Percentiles rank a stretch among this genome's conserved stretches.
phyloP scores from a whole-genome alignment of 208 protist species.

The Sergeia podlipaevii region DNA sequence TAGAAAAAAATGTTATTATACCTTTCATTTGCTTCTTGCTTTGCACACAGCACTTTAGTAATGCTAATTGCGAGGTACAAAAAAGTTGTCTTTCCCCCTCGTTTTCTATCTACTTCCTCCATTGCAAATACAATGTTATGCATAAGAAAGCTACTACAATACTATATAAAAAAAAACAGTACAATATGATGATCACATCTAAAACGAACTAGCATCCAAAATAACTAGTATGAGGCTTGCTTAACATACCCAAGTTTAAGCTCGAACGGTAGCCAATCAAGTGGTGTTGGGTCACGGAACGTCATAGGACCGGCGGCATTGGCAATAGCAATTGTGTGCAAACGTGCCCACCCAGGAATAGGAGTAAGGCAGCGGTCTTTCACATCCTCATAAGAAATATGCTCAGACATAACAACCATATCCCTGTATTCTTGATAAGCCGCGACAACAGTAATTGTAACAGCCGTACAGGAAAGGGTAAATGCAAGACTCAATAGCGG shows the following conservation, averaged over 20 bases:
- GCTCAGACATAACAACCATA: slow-evolving; percentile 78
- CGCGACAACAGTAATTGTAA: slow-evolving; percentile 35
- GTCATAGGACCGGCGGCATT: slow-evolving; percentile 62
- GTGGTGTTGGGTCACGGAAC: slow-evolving; percentile 81
- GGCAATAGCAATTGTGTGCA: slow-evolving; percentile 58
- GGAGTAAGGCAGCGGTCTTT: slow-evolving; percentile 87
- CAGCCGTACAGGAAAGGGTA: slow-evolving; percentile 25
- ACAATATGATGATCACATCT: neutral
- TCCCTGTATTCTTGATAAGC: slow-evolving; percentile 85
- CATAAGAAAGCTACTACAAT: too few species aligned
- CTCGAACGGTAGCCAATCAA: slow-evolving; percentile 89
- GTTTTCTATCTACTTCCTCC: too few species aligned
- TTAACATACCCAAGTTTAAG: slow-evolving; percentile 89
- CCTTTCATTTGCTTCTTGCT: too few species aligned
- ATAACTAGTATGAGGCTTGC: slow-evolving; percentile 80
- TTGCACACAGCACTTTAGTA: too few species aligned
- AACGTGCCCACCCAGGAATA: slow-evolving; percentile 80
- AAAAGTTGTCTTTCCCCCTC: too few species aligned
- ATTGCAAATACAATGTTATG: too few species aligned
- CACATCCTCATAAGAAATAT: slow-evolving; percentile 87
- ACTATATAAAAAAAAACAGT: slow-evolving; percentile 11
- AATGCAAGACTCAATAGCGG: slow-evolving; percentile 49
- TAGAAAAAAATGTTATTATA: too few species aligned
- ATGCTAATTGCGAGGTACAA: too few species aligned
- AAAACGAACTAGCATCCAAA: slow-evolving; percentile 1